Conservation (phyloP, 495 filamentous ascomycete species). For the Hypoxylon crocopeplum region DNA sequence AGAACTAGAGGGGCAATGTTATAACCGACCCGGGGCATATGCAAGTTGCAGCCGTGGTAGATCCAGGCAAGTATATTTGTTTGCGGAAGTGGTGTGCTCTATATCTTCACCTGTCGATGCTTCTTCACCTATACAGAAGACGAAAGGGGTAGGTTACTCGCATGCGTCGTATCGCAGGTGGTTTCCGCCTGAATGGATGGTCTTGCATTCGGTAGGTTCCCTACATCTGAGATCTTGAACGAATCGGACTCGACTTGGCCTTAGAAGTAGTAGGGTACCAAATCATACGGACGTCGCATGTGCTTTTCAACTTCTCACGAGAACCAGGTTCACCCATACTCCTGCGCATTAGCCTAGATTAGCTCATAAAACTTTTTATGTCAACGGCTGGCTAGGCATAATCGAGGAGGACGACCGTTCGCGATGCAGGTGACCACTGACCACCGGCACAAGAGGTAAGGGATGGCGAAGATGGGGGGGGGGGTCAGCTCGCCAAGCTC, state of each 20-base stretch:
- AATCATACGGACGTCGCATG: slow-evolving; percentile 18
- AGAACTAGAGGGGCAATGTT: too few species aligned
- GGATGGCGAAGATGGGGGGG: slow-evolving; percentile 7
- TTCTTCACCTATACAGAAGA: background rate
- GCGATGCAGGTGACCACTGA: slow-evolving; percentile 1
- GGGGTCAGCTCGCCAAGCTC: background rate
- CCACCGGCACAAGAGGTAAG: background rate
- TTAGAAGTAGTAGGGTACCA: slow-evolving; percentile 2
- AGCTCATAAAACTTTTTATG: slow-evolving; percentile 19
- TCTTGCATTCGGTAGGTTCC: slow-evolving; percentile 3
- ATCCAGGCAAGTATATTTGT: background rate
- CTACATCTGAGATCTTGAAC: slow-evolving; percentile 9
- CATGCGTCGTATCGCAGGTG: background rate
- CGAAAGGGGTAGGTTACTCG: slow-evolving; percentile 14
- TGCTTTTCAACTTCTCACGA: slow-evolving; percentile 7
- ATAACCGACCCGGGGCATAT: too few species aligned
- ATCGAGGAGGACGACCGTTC: slow-evolving; percentile 3
- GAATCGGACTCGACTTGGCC: background rate
- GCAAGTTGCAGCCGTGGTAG: background rate
- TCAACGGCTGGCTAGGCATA: slow-evolving; percentile 2
- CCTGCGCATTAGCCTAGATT: slow-evolving; percentile 14
- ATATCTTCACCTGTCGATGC: background rate
- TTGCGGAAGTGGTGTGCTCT: background rate
- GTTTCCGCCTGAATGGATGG: slow-evolving; percentile 10
- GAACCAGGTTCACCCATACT: slow-evolving; percentile 11